A percentile compares a stretch with the other conserved stretches of the same genome.
phyloP scores from a whole-genome alignment of 495 filamentous ascomycete species.

The Tuber microsphaerosporum region DNA sequence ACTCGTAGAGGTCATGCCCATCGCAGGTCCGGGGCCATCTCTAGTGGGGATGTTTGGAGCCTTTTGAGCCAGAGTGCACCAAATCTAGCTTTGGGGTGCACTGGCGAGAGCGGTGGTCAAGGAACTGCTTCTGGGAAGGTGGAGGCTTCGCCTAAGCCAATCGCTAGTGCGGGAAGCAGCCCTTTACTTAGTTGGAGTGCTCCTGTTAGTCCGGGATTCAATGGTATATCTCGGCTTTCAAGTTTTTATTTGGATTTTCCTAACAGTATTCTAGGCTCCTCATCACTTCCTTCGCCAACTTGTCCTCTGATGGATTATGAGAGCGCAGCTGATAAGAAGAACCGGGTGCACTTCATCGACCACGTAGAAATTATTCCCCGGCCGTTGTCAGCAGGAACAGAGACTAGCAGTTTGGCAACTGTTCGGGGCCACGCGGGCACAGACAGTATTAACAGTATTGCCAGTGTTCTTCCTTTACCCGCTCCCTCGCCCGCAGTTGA shows the following conservation, averaged over 20 bases:
- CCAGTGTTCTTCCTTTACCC: constrained; percentile 26
- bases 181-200: constrained; percentile 37
- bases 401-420: constrained; percentile 15
- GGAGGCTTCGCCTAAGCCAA: constrained; percentile 21
- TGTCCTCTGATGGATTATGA: constrained; percentile 12
- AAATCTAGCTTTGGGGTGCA: constrained; percentile 22
- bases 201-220: constrained; percentile 37
- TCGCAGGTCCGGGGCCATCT: constrained; percentile 42
- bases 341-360: constrained; percentile 38
- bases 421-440: constrained; percentile 17
- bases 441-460: constrained; percentile 24
- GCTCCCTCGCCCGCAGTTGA: constrained; percentile 18
- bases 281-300: constrained; percentile 31
- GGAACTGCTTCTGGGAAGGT: constrained; percentile 3
- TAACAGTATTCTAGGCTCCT: constrained; percentile 24
- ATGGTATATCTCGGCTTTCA: constrained; percentile 10
- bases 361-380: constrained; percentile 36
- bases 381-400: constrained; percentile 26
- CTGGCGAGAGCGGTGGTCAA: constrained; percentile 18
- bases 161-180: constrained; percentile 28
- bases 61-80: constrained; percentile 39
- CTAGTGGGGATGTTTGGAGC: constrained; percentile 42
- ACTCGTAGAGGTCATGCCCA: constrained; percentile 41
- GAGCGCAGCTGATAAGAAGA: constrained; percentile 22
- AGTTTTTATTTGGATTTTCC: constrained; percentile 10